These are phyloP conservation scores for Backusella psychrophila DNA, from an alignment of 192 early-diverging fungal species.

Conservation along the genomic window DNA sequence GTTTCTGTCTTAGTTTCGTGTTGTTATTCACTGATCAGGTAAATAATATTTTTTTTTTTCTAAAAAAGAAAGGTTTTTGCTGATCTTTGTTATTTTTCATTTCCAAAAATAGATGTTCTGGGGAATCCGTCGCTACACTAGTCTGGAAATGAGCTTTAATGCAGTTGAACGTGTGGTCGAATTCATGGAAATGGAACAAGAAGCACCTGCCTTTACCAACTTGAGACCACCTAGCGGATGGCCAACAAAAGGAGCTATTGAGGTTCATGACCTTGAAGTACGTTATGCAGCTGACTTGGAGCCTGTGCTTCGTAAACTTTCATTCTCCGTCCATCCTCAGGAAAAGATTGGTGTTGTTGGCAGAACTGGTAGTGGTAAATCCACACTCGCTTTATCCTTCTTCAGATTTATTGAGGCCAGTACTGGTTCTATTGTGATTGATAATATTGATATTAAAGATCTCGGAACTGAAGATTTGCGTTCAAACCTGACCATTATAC, in stretches of 20 bases:
- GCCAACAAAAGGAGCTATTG: slow-evolving; percentile 76
- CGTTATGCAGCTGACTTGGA: slow-evolving; percentile 70
- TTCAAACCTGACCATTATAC: slow-evolving; percentile 79
- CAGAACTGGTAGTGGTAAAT: slow-evolving; percentile 86
- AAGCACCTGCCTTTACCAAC: slow-evolving; percentile 60
- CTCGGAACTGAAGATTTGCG: slow-evolving; percentile 79
- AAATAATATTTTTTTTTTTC: slow-evolving; percentile 52
- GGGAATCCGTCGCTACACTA: slow-evolving; percentile 58
- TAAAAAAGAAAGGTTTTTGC: slow-evolving; percentile 21
- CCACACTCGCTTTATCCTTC: slow-evolving; percentile 73
- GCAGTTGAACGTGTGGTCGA: slow-evolving; percentile 86
- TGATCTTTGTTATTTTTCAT: not conserved
- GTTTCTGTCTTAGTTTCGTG: slow-evolving; percentile 79
- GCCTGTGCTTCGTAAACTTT: slow-evolving; percentile 75
- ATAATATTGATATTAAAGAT: slow-evolving; percentile 72
- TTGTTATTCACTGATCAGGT: slow-evolving; percentile 76
- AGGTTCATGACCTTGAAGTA: slow-evolving; percentile 68
- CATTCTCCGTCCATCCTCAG: slow-evolving; percentile 57
- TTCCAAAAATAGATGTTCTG: slow-evolving; percentile 50
- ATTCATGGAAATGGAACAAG: slow-evolving; percentile 80
- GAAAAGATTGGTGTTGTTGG: slow-evolving; percentile 95
- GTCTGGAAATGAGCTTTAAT: slow-evolving; percentile 82
- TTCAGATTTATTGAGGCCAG: slow-evolving; percentile 76
- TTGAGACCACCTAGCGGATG: slow-evolving; percentile 55
- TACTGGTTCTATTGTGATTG: slow-evolving; percentile 69